Conservation (phyloP, 129 eudicot genomes). For the Pittosporum tobira region DNA sequence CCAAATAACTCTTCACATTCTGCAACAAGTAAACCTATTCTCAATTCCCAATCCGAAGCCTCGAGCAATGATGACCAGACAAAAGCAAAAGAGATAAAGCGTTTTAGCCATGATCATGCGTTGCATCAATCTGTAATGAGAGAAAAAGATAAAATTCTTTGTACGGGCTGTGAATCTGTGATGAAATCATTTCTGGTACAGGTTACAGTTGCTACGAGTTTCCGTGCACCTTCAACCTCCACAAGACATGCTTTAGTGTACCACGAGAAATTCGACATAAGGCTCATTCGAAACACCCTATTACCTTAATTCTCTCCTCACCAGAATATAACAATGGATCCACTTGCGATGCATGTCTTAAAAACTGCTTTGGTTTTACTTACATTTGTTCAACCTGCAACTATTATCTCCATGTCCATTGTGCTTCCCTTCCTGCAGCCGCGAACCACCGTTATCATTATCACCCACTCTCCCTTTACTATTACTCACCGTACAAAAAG, state of each 20-base stretch:
- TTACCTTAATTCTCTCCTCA: conserved; percentile 20
- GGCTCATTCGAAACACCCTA: conserved; percentile 53
- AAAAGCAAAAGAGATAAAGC: conserved; percentile 15
- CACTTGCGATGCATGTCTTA: conserved; percentile 53
- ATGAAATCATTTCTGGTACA: conserved; percentile 12
- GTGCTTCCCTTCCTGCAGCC: conserved; percentile 43
- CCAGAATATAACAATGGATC: conserved; percentile 19
- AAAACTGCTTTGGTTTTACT: conserved; percentile 36
- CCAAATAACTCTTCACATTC: neutral
- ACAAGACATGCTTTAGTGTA: conserved; percentile 14
- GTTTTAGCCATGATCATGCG: conserved; percentile 46
- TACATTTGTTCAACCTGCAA: conserved; percentile 45
- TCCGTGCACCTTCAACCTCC: conserved; percentile 26
- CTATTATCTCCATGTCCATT: conserved; percentile 51
- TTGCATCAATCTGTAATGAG: conserved; percentile 10
- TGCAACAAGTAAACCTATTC: neutral
- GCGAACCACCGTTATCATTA: conserved; percentile 35
- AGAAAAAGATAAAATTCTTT: conserved; percentile 8
- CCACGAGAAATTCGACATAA: conserved; percentile 32
- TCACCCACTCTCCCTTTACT: conserved; percentile 38
- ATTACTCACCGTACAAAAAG: conserved; percentile 31
- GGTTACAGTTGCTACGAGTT: conserved; percentile 20
- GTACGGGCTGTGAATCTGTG: conserved; percentile 47
- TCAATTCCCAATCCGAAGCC: neutral
- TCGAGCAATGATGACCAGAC: neutral